phyloP scores from a whole-genome alignment of 371 early-diverging fungal genomes.

The Mucor plumbeus region DNA sequence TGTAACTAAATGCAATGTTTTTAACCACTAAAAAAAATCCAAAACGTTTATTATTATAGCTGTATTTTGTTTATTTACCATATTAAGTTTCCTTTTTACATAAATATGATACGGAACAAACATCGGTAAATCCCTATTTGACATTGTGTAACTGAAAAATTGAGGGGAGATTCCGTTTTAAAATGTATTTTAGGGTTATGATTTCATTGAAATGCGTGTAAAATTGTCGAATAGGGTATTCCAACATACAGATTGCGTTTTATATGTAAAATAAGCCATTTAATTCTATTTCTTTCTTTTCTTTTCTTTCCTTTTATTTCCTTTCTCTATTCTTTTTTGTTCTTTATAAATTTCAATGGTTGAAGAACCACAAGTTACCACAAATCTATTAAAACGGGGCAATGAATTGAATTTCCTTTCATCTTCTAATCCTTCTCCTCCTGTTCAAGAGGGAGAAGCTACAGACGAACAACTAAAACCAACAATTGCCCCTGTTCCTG shows the following conservation, averaged over 20 bases:
- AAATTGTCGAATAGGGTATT: constrained; percentile 4
- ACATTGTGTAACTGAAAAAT: constrained; percentile 5
- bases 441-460: neutral
- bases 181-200: constrained; percentile 7
- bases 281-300: neutral
- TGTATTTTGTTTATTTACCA: neutral
- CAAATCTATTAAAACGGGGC: constrained; percentile 2
- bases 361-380: constrained; percentile 4
- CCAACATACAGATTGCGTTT: neutral
- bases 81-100: neutral
- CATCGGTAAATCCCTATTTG: neutral
- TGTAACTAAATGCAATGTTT: neutral
- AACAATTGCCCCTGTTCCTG: neutral
- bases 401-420: constrained; percentile 10
- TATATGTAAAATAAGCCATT: neutral
- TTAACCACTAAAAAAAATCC: too few relatives aligned
- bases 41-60: neutral
- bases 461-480: neutral
- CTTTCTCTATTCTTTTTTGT: neutral
- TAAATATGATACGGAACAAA: neutral
- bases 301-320: neutral
- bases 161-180: constrained; percentile 8
- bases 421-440: neutral
- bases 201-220: constrained; percentile 10
- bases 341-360: constrained; percentile 1